Conservation (phyloP, 2,329 filamentous ascomycete species). For the Clarireedia paspali region DNA sequence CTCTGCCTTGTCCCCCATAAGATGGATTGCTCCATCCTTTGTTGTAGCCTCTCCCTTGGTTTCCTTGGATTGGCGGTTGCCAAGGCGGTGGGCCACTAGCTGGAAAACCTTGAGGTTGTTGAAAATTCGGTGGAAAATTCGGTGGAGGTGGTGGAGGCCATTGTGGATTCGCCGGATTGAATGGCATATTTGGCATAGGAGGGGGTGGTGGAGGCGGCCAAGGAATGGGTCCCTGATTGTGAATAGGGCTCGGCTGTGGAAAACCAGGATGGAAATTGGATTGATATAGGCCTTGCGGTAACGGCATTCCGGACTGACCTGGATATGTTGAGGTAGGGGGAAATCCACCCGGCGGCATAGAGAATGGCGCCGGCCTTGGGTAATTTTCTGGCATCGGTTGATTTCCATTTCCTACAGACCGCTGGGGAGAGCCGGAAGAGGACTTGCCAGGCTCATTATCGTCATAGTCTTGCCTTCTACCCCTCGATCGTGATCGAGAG, state of each 20-base stretch:
- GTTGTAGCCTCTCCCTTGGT: conserved; percentile 18
- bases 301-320: conserved; percentile 12
- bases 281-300: conserved; percentile 11
- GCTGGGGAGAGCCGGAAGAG: neutral
- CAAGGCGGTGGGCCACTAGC: conserved; percentile 21
- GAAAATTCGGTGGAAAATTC: conserved; percentile 8
- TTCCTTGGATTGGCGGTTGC: conserved; percentile 14
- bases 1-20: conserved; percentile 14
- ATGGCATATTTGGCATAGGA: conserved; percentile 14
- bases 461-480: conserved; percentile 10
- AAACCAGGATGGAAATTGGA: conserved; percentile 22
- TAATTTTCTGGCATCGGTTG: conserved; percentile 6
- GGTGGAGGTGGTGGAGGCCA: conserved; percentile 11
- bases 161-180: conserved; percentile 6
- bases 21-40: conserved; percentile 21
- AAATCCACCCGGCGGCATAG: neutral
- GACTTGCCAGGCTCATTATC: neutral
- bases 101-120: conserved; percentile 14
- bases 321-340: conserved; percentile 1
- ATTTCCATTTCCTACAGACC: conserved; percentile 7
- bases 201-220: conserved; percentile 21
- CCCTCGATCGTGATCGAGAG: conserved; percentile 16
- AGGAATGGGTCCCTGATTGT: conserved; percentile 8
- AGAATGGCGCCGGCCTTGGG: neutral
- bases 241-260: conserved; percentile 17